Base-by-base conservation (phyloP, 768 basidiomycete genomes). In the Tephrocybe rancida region DNA sequence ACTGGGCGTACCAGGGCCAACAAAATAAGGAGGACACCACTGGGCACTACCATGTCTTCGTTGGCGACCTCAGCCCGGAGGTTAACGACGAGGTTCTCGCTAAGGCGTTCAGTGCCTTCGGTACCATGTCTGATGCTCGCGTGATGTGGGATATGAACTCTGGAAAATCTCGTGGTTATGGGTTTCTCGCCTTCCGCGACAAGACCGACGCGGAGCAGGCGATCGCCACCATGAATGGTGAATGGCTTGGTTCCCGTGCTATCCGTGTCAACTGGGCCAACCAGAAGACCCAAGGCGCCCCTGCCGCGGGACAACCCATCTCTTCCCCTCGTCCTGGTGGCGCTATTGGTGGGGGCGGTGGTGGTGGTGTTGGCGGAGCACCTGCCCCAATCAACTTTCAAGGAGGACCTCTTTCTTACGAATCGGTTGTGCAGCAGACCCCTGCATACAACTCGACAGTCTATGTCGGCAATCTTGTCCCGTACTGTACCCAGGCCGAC, bases 111-210 rank as follows among this genome's bases (percentile, higher is more conserved):
- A 87, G 85, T 63, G 96, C 96, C 34, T 99, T 99, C 69, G 95
- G 95, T 27, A 90, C 90, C 56, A 82, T 99, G 74, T 95, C 93
- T 47, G 97, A 99, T 72, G 96, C 96, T 45, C 86, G 97, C 29
- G 97, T 98, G 56, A 98, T 98, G 96, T 98, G 96, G 96, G 97
- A 99, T 70, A 98, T 98, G 94, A 97, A 95, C 75, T 96, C 95
- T 48, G 97, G 97, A 57, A 98, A 98, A 77, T 93, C 90, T 65
- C 89, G 96, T 64, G 96, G 96, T 37, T 98, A 98, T 67, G 95
- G 96, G 46, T 98, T 98, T 82, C 84, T 98, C 59, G 95, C 96
- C 2, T 98, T 98, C 83, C 84, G 96, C 64, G 97, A 99, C 79
- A 95, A 96, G 75, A 93, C 96, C 48, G 97, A 99, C 65, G 97